Base-by-base conservation (phyloP, 2,329 filamentous ascomycete genomes). In the Leptodontidium sp. region DNA sequence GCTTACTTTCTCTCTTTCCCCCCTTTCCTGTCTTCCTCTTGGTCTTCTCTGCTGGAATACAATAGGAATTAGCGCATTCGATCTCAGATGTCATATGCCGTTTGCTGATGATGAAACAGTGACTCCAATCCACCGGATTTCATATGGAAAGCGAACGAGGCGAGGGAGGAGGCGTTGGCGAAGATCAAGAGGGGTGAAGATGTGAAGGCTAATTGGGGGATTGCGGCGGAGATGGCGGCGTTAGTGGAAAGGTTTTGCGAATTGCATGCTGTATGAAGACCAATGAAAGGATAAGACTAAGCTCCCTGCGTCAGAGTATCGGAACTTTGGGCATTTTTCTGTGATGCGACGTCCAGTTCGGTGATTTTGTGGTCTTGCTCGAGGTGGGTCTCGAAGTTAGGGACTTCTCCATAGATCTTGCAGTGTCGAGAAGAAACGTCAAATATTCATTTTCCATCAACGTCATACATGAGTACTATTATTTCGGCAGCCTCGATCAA, bases 91-190 rank as follows among this genome's bases (percentile, higher is more conserved):
- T 40, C 11, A 40, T 2, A 40, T 40, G 6, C 29, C 4, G 38
- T 40, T 40, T 40, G 29, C 50, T 24, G 35, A 26, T 12, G 32
- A 35, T 21, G 12, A 50, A 11, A 8, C 52, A 68, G 69, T 50
- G 61, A 59, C 24, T 67, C 64, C 1, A 68, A 68, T 29, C 64
- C 66, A 40, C 66, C 64, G 1, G 55, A 65, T 59, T 71, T 67
- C 21, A 65, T 71, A 5, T 71, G 69, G 69, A 14, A 61, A 45
- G 67, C 69, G 14, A 58, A 64, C 40, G 47, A 53, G 35, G 40
- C 47, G 17, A 26, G 67, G 29, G 29, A 63, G 35, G 58, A 59
- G 32, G 64, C 67, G 1, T 40, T 68, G 61, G 64, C 59, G 45
- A 63, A 58, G 35, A 57, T 71, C 26, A 38, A 40, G 32, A 65